Percentiles rank a stretch among this genome's conserved stretches.
phyloP scores from a whole-genome alignment of 352 stramenopile genomes.

The Pythium brassicae region DNA sequence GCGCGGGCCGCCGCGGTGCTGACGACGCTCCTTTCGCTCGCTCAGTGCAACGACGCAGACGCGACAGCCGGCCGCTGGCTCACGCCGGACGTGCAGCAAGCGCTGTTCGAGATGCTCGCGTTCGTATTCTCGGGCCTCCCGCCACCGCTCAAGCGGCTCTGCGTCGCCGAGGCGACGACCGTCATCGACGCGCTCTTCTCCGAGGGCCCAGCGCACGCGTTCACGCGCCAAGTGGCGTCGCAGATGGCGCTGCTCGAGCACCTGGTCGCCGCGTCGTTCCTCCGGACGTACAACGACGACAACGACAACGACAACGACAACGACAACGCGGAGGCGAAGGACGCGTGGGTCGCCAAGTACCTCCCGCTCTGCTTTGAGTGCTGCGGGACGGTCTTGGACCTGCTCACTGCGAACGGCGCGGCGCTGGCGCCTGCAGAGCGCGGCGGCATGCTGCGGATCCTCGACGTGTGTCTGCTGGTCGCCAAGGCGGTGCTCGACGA shows the following conservation, averaged over 20 bases:
- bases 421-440: conserved; percentile 9
- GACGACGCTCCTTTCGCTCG: conserved; percentile 30
- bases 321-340: conserved; percentile 36
- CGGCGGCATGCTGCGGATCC: conserved; percentile 42
- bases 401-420: conserved; percentile 22
- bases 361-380: conserved; percentile 65
- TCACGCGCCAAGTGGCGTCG: conserved; percentile 28
- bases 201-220: conserved; percentile 48
- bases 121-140: conserved; percentile 42
- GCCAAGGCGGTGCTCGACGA: conserved; percentile 54
- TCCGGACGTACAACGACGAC: conserved; percentile 34
- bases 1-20: conserved; percentile 20
- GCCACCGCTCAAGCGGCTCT: conserved; percentile 33
- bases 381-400: conserved; percentile 54
- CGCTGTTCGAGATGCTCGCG: conserved; percentile 40
- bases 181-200: conserved; percentile 45
- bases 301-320: too few species aligned
- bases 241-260: conserved; percentile 46
- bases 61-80: conserved; percentile 13
- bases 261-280: conserved; percentile 28
- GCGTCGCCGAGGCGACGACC: conserved; percentile 33
- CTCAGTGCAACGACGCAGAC: conserved; percentile 20
- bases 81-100: conserved; percentile 21
- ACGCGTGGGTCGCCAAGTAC: conserved; percentile 58
- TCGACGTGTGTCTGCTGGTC: conserved; percentile 58